These are phyloP conservation scores for Stagonosporopsis vannaccii DNA, from an alignment of 2,329 filamentous ascomycete species.

Conservation along the genomic window DNA sequence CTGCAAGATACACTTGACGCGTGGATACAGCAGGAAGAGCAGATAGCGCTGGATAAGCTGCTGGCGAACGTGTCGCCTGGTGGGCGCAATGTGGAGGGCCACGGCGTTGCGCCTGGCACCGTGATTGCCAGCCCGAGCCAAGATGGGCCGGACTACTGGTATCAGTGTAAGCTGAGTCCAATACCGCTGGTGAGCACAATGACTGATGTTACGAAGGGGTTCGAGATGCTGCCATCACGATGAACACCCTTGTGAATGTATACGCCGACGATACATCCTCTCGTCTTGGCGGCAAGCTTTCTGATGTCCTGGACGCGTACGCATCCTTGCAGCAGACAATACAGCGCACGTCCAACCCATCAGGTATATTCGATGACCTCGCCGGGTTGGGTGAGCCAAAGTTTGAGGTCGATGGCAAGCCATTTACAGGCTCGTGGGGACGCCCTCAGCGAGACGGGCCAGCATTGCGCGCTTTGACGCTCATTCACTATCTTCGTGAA, in stretches of 20 bases:
- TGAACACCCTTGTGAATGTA: conserved; percentile 50
- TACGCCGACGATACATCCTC: conserved; percentile 46
- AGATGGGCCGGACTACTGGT: conserved; percentile 53
- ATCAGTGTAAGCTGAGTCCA: conserved; percentile 46
- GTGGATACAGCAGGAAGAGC: conserved; percentile 49
- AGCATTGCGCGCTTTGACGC: conserved; percentile 52
- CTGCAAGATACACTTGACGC: conserved; percentile 40
- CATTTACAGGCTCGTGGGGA: conserved; percentile 51
- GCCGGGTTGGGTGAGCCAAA: conserved; percentile 54
- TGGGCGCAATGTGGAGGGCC: conserved; percentile 47
- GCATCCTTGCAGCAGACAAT: conserved; percentile 44
- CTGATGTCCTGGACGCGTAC: conserved; percentile 45
- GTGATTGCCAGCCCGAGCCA: conserved; percentile 55
- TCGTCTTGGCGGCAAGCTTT: conserved; percentile 33
- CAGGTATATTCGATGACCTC: conserved; percentile 46
- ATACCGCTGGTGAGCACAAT: no score
- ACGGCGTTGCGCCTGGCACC: conserved; percentile 48
- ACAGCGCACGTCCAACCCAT: conserved; percentile 51
- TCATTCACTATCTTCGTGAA: conserved; percentile 52
- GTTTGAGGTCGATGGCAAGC: conserved; percentile 50
- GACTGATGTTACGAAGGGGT: conserved; percentile 43
- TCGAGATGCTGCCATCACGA: conserved; percentile 55
- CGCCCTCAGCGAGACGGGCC: conserved; percentile 56
- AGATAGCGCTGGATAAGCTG: conserved; percentile 47
- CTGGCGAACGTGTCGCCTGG: conserved; percentile 54